A percentile compares a stretch with the other conserved stretches of the same genome.
phyloP scores from a whole-genome alignment of 1,284 basidiomycete genomes.

The Kalmanozyma brasiliensis region DNA sequence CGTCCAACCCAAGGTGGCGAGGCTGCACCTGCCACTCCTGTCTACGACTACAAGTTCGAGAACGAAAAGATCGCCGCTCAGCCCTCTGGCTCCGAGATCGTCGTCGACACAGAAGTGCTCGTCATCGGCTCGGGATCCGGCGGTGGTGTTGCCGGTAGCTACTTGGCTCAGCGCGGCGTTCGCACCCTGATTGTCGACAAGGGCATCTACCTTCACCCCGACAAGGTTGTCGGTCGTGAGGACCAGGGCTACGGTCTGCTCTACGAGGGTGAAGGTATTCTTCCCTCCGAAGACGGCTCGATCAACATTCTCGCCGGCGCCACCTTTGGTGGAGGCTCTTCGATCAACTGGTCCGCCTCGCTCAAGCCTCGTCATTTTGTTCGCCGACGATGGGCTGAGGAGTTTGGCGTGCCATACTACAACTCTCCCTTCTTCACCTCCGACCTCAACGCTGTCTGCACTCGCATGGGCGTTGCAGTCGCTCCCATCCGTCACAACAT shows the following conservation, averaged over 20 bases:
- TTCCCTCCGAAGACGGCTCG: constrained; percentile 68
- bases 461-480: constrained; percentile 68
- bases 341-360: constrained; percentile 71
- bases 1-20: constrained; percentile 26
- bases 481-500: constrained; percentile 68
- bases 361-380: constrained; percentile 69
- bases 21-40: constrained; percentile 19
- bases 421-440: constrained; percentile 65
- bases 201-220: constrained; percentile 68
- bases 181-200: constrained; percentile 70
- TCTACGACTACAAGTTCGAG: constrained; percentile 61
- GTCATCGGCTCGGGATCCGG: constrained; percentile 71
- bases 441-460: constrained; percentile 68
- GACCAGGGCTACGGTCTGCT: constrained; percentile 67
- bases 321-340: constrained; percentile 70
- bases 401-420: constrained; percentile 68
- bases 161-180: constrained; percentile 67
- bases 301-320: constrained; percentile 69
- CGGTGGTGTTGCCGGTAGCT: constrained; percentile 68
- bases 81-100: constrained; percentile 49
- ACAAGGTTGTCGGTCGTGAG: constrained; percentile 66
- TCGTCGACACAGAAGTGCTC: constrained; percentile 63
- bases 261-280: constrained; percentile 69
- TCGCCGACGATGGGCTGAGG: constrained; percentile 69
- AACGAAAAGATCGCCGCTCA: constrained; percentile 59